phyloP scores from a whole-genome alignment of 305 asterid genomes.

The Solanum hybrid region DNA sequence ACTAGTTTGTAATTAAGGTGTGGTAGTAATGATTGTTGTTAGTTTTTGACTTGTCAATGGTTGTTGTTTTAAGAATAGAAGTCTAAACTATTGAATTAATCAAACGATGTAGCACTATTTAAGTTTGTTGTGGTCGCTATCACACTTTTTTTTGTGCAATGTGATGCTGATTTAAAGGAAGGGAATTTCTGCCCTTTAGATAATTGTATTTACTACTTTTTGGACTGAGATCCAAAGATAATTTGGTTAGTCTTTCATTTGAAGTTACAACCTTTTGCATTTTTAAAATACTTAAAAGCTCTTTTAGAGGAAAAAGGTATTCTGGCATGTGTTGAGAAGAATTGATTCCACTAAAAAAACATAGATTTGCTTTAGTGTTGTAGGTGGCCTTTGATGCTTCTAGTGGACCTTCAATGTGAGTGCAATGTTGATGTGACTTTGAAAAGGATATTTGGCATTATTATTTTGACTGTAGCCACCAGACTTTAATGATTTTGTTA shows the following conservation, averaged over 20 bases:
- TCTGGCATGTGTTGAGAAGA: background rate
- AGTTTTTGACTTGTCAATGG: background rate
- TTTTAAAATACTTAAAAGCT: background rate
- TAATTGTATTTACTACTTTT: background rate
- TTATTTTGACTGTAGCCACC: background rate
- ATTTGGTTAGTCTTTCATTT: background rate
- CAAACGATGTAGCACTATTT: background rate
- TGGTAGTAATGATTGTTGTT: background rate
- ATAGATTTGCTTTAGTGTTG: background rate
- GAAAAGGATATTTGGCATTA: background rate
- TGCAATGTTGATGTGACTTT: background rate
- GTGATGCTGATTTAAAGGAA: background rate
- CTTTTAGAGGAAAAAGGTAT: background rate
- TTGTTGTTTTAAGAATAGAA: background rate
- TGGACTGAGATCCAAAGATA: background rate
- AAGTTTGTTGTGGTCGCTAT: background rate
- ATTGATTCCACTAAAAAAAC: background rate
- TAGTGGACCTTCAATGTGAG: background rate
- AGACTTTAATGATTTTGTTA: background rate
- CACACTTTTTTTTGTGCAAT: background rate
- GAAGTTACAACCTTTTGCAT: background rate
- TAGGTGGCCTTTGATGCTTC: background rate
- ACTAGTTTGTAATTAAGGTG: background rate
- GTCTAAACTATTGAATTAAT: background rate
- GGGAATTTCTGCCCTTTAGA: background rate